A percentile compares a stretch with the other conserved stretches of the same genome.
phyloP scores from a whole-genome alignment of 345 rosid genomes.

The Euphorbia pulcherrima region DNA sequence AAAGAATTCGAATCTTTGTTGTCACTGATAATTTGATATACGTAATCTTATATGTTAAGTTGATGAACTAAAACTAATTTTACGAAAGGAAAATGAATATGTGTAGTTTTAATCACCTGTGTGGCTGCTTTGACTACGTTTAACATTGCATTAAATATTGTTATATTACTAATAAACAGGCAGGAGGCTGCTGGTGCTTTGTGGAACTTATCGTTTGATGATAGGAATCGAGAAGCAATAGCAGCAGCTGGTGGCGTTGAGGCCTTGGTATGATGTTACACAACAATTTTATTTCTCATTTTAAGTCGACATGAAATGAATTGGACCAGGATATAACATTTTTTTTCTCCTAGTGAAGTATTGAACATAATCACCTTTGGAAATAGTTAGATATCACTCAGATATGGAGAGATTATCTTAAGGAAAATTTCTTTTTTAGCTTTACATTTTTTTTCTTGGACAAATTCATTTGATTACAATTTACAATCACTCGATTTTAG shows the following conservation, averaged over 20 bases:
- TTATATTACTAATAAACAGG: conserved; percentile 20
- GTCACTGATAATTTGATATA: no score
- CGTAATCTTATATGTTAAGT: background rate
- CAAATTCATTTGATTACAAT: background rate
- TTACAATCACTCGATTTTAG: background rate
- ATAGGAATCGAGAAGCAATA: conserved; percentile 42
- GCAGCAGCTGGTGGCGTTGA: conserved; percentile 38
- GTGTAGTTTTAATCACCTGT: background rate
- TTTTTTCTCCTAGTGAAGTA: background rate
- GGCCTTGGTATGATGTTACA: conserved; percentile 33
- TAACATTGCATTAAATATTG: background rate
- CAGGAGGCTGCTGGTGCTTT: conserved; percentile 45
- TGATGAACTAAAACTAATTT: background rate
- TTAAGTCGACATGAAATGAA: conserved; percentile 1
- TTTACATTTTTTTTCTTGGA: background rate
- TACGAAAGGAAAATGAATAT: background rate
- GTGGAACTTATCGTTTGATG: conserved; percentile 46
- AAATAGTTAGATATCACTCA: background rate
- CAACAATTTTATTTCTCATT: background rate
- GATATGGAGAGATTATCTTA: background rate
- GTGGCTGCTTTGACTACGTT: background rate
- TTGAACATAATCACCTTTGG: background rate
- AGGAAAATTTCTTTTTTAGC: conserved; percentile 1
- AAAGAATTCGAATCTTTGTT: no score
- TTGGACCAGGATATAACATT: background rate